Base-by-base conservation (phyloP, 2,329 filamentous ascomycete genomes). In the Cryphonectria nitschkei region DNA sequence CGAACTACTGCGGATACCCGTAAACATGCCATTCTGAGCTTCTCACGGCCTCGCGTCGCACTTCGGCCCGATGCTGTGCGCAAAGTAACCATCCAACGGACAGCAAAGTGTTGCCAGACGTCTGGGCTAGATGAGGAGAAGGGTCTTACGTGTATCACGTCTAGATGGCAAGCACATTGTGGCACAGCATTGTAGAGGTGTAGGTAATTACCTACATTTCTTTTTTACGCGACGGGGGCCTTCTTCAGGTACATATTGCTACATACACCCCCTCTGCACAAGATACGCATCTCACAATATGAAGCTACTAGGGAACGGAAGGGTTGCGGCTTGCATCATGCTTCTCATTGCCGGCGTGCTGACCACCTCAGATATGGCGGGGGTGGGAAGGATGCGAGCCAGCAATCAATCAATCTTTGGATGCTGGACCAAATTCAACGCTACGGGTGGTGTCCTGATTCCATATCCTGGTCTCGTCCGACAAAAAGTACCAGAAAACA, bases 341-440 rank as follows among this genome's bases (percentile, higher is more conserved):
- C 58, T 70, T 62, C 60, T 63, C 69, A 67, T 54, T 72, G 61
- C 70, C 70, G 65, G 29, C 29, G 58, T 61, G 39, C 34, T 60
- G 63, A 37, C 68, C 26, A 62, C 54, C 26, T 26, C 26, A 26
- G 26, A 26, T 26, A 26, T 26, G 26, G 26, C 26, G 26, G 26
- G 26, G 26, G 26, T 26, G 26, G 26, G 26, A 26, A 34, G 26
- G 34, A 37, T 68, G 70, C 63, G 70, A 50, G 19, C 14, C 34
- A 41, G n/a, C 19, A 16, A 4, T 22, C 22, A 6, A 5, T 46
- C 22, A 2, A 46, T 22, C 16, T 34, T 34, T 43, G 19, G 46
- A 56, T 6, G 14, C 60, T 43, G 16, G 22, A 56, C 43, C 14
- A 43, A 64, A 54, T 34, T 13, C 26, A 32, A 56, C n/a, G 52